A percentile compares a stretch with the other conserved stretches of the same genome.
Evolutionary conservation across 2,329 filamentous ascomycete species (phyloP).

Genomic region (Diaporthe caulivora): DNA sequence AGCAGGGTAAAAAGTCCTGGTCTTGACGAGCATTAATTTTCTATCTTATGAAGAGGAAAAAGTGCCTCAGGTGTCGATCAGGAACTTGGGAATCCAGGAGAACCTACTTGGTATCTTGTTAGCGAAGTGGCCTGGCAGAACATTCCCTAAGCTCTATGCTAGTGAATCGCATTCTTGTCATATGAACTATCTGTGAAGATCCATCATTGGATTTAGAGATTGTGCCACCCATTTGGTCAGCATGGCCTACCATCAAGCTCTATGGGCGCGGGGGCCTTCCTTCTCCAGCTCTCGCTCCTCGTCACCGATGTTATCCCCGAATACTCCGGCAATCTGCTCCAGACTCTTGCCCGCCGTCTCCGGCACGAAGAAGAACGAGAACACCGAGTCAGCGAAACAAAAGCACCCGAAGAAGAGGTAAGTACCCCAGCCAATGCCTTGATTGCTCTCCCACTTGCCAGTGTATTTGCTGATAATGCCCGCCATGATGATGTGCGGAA

Average conservation of each 20-base stretch:
- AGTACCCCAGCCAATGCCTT: conserved; percentile 49
- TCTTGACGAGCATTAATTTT: not conserved
- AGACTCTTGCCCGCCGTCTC: conserved; percentile 62
- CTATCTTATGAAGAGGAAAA: not conserved
- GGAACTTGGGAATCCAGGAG: no score
- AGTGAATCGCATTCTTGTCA: no score
- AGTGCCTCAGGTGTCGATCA: no score
- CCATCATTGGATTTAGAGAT: not conserved
- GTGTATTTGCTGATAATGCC: conserved; percentile 12
- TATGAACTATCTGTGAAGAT: no score
- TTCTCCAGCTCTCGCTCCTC: conserved; percentile 24
- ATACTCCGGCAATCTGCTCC: conserved; percentile 59
- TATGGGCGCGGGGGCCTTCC: not conserved
- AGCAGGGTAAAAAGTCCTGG: not conserved
- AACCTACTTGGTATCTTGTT: no score
- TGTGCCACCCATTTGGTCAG: not conserved
- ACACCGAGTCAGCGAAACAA: conserved; percentile 61
- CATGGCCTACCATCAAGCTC: not conserved
- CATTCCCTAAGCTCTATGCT: no score
- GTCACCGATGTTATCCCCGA: conserved; percentile 41
- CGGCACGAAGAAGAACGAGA: conserved; percentile 61
- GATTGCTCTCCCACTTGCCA: conserved; percentile 8
- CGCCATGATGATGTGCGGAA: conserved; percentile 37
- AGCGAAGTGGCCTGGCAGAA: no score
- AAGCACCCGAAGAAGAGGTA: conserved; percentile 69